A percentile compares a stretch with the other conserved stretches of the same genome.
Evolutionary conservation across 169 alveolate genomes (phyloP).

Genomic region (Eimeria acervulina): DNA sequence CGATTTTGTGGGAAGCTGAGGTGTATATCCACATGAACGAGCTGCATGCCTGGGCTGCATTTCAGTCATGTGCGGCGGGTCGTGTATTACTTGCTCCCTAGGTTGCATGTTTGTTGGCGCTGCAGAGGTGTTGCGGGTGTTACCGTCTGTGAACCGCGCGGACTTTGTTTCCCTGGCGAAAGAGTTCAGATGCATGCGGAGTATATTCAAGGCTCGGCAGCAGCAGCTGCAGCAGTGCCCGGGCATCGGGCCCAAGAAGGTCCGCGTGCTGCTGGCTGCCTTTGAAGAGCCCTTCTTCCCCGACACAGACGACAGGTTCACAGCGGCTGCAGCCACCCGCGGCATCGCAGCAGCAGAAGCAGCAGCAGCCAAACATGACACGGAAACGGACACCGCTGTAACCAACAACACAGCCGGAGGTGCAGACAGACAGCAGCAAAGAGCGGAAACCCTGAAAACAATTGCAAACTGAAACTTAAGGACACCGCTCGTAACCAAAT

Average conservation of each 20-base stretch:
- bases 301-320: conserved; percentile 47
- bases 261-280: conserved; percentile 43
- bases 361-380: neutral
- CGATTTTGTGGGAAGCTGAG: neutral
- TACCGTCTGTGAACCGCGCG: conserved; percentile 84
- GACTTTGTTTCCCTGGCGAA: conserved; percentile 84
- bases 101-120: conserved; percentile 68
- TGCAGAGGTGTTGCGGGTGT: conserved; percentile 81
- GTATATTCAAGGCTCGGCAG: conserved; percentile 74
- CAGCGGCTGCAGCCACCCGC: neutral
- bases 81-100: too few relatives aligned
- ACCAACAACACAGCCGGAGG: neutral
- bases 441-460: neutral
- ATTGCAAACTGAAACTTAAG: neutral
- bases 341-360: neutral
- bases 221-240: conserved; percentile 82
- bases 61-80: too few relatives aligned
- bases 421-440: neutral
- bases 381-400: neutral
- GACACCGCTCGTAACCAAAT: neutral
- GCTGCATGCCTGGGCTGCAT: too few relatives aligned
- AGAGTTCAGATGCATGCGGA: conserved; percentile 83
- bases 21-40: neutral
- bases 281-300: conserved; percentile 77
- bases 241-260: conserved; percentile 84